Percentiles rank a stretch among this genome's conserved stretches.
Conservation (phyloP, 768 basidiomycete species). For the Phallus indusiatus region DNA sequence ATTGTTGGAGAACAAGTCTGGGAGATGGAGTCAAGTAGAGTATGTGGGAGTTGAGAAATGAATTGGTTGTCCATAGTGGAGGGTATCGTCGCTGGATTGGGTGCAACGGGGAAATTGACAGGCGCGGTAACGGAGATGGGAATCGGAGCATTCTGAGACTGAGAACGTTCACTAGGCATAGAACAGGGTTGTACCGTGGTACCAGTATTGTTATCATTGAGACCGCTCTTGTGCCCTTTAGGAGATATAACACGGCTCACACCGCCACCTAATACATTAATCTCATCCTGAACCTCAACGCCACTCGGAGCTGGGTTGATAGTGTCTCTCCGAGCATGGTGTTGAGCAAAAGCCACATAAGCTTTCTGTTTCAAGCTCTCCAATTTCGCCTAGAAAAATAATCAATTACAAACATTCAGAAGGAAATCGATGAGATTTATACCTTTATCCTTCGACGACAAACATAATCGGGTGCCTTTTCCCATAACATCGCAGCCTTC, state of each 20-base stretch:
- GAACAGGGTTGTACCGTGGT: not conserved
- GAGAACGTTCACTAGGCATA: too few relatives aligned
- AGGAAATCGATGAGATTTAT: not conserved
- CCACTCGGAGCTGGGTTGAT: not conserved
- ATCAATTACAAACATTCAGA: not conserved
- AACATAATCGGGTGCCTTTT: conserved; percentile 35
- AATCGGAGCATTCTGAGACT: too few relatives aligned
- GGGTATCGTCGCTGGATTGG: not conserved
- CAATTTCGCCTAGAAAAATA: not conserved
- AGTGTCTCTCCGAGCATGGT: not conserved
- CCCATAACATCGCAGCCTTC: conserved; percentile 54
- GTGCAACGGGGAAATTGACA: too few relatives aligned
- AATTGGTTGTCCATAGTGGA: not conserved
- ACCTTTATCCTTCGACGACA: not conserved
- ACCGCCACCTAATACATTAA: conserved; percentile 2
- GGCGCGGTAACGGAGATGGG: too few relatives aligned
- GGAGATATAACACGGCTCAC: conserved; percentile 1
- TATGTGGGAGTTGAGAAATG: not conserved
- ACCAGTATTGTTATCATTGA: not conserved
- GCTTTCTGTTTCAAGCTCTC: conserved; percentile 4
- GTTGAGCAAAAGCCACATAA: conserved; percentile 1
- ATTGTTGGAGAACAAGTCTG: not conserved
- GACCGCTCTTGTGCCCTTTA: not conserved
- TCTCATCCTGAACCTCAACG: conserved; percentile 1
- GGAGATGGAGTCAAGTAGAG: not conserved